Conservation (phyloP, 805 yeast genomes). For the Wickerhamiella australiensis region DNA sequence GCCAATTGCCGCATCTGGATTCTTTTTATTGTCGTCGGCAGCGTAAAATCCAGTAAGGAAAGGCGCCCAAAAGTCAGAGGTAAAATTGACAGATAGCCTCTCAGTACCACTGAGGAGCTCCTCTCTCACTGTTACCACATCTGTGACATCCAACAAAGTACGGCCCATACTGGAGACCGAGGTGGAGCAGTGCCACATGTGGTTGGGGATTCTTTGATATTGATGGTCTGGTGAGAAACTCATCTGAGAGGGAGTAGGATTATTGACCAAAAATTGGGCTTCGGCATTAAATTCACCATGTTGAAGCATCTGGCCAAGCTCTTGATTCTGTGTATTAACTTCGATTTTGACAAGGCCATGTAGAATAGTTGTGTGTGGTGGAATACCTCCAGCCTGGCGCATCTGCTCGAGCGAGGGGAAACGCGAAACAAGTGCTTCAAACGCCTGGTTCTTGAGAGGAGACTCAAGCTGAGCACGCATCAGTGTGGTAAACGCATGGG, state of each 20-base stretch:
- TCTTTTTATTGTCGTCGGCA: conserved; percentile 12
- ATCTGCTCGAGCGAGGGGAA: conserved; percentile 23
- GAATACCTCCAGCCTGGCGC: conserved; percentile 15
- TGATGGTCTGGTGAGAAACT: neutral
- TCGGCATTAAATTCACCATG: conserved; percentile 13
- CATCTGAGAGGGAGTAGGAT: conserved; percentile 10
- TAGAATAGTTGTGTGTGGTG: conserved; percentile 22
- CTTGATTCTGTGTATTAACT: conserved; percentile 9
- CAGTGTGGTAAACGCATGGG: conserved; percentile 25
- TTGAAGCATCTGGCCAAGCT: conserved; percentile 1
- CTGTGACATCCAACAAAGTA: conserved; percentile 24
- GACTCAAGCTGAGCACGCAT: conserved; percentile 29
- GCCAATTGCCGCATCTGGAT: conserved; percentile 25
- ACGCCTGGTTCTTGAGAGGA: conserved; percentile 24
- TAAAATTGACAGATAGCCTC: conserved; percentile 28
- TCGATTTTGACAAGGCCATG: conserved; percentile 26
- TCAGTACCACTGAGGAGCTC: conserved; percentile 24
- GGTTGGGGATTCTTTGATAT: conserved; percentile 15
- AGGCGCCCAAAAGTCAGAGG: conserved; percentile 31
- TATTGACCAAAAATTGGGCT: conserved; percentile 19
- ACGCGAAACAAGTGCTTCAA: conserved; percentile 21
- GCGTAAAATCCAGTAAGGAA: conserved; percentile 26
- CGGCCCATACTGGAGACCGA: conserved; percentile 27
- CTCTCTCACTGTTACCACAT: conserved; percentile 13
- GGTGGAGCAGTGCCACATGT: conserved; percentile 26